Evolutionary conservation across 371 early-diverging fungal species (phyloP), one percentile per base, ranked within the genome.

Genomic region (Mucor velutinosus): DNA sequence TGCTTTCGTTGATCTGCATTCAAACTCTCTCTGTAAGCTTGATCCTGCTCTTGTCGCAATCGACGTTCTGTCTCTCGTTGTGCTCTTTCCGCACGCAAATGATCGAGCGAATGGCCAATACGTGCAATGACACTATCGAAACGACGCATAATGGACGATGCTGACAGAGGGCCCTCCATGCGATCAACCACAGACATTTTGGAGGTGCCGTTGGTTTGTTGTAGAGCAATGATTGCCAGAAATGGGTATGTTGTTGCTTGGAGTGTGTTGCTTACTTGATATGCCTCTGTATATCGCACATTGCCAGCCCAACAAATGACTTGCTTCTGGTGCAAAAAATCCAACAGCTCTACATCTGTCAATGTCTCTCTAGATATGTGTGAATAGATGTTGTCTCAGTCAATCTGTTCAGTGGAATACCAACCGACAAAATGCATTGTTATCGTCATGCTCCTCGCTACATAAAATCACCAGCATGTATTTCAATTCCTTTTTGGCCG

Each of bases 21-120:
- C 47, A 96, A 78, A 15, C 92, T 91, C 30, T 87, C 90, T 66
- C 86, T 86, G 67, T 96, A 96, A 1, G 95, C 97, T 39, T 77
- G 77, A 60, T 95, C 95, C 77, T 96, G 97, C 70, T 94, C 91
- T 74, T 92, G 88, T 27, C 94, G 80, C 32, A 96, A 77, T 19
- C 63, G 75, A n/a, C 94, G 84, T 8, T 90, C 88, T 57, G 78
- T 69, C 27, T 91, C 93, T 6, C 87, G 85, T 56, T 86, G 89
- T 49, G 85, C 81, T 57, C 91, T 85, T 62, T 92, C 92, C 4
- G 73, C 76, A 1, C 71, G 89, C 14, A 88, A 76, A 6, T 77
- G 82, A 10, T 76, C 72, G 25, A 92, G 53, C 1, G 79, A 77
- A 1, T 84, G 76, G 4, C 85, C 89, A 37, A 89, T 77, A 27